These are phyloP conservation scores for Phytopythium sindhum DNA, from an alignment of 352 stramenopile genomes.

Conservation along the genomic window DNA sequence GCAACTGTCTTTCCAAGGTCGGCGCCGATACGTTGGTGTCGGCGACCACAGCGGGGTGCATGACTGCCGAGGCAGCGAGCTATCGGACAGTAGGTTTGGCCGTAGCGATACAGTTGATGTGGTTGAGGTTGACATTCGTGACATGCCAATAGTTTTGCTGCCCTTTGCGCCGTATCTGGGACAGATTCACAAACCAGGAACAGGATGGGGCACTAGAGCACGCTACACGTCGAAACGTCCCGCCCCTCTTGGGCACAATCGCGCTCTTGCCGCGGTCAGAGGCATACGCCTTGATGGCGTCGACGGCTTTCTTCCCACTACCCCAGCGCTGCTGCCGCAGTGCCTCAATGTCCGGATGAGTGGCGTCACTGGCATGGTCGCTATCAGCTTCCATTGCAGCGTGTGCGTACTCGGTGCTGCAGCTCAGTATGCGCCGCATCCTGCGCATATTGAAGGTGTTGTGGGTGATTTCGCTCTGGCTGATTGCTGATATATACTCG, in stretches of 20 bases:
- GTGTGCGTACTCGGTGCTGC: too few relatives aligned
- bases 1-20: constrained; percentile 9
- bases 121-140: constrained; percentile 1
- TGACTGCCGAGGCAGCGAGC: neutral
- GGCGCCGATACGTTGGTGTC: constrained; percentile 3
- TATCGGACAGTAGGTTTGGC: constrained; percentile 2
- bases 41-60: constrained; percentile 5
- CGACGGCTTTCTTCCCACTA: neutral
- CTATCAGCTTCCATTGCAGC: too few relatives aligned
- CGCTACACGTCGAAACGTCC: neutral
- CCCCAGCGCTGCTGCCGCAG: too few relatives aligned
- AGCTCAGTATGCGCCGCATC: too few relatives aligned
- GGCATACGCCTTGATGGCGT: neutral
- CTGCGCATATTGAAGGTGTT: too few relatives aligned
- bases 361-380: too few relatives aligned
- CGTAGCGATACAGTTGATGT: constrained; percentile 7
- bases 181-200: constrained; percentile 11
- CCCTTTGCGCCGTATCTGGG: neutral
- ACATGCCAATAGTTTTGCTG: constrained; percentile 10
- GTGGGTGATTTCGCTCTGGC: too few relatives aligned
- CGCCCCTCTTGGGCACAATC: neutral
- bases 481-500: too few relatives aligned
- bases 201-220: neutral
- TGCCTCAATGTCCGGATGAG: too few relatives aligned
- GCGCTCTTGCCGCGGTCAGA: neutral